Evolutionary conservation across 805 yeast genomes (phyloP).

Genomic region (Yarrowia sp.): DNA sequence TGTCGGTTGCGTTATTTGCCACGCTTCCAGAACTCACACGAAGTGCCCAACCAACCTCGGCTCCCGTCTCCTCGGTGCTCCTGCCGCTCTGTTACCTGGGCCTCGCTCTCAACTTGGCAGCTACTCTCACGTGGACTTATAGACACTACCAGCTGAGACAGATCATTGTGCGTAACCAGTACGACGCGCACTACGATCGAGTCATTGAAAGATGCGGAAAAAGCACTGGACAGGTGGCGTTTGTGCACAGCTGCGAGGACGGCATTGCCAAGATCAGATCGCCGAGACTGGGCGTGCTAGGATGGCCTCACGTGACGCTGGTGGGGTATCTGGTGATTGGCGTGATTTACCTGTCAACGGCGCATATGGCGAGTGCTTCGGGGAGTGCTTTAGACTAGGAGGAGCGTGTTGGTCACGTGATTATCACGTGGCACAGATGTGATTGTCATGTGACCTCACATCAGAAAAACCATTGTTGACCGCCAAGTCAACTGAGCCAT

Average conservation of each 20-base stretch:
- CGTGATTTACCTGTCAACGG: background rate
- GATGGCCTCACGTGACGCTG: slow-evolving; percentile 17
- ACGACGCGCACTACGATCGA: slow-evolving; percentile 9
- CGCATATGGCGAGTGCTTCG: background rate
- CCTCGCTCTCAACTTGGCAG: slow-evolving; percentile 8
- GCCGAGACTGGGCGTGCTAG: background rate
- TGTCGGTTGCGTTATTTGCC: slow-evolving; percentile 16
- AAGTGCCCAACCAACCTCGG: background rate
- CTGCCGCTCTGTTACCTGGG: slow-evolving; percentile 12
- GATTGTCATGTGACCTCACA: too few species aligned
- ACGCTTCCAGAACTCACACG: slow-evolving; percentile 19
- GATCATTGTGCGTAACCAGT: slow-evolving; percentile 10
- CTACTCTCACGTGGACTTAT: background rate
- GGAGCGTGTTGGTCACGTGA: too few species aligned
- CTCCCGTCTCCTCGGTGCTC: slow-evolving; percentile 1
- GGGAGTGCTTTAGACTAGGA: background rate
- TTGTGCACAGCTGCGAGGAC: slow-evolving; percentile 26
- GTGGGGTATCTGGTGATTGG: background rate
- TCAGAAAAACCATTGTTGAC: too few species aligned
- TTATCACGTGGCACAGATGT: too few species aligned
- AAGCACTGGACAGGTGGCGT: background rate
- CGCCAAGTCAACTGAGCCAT: too few species aligned
- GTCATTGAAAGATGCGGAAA: slow-evolving; percentile 3
- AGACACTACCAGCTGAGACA: slow-evolving; percentile 15
- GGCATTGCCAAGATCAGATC: slow-evolving; percentile 6